Evolutionary conservation across 2,329 filamentous ascomycete species (phyloP).

Genomic region (Talaromyces islandicus): DNA sequence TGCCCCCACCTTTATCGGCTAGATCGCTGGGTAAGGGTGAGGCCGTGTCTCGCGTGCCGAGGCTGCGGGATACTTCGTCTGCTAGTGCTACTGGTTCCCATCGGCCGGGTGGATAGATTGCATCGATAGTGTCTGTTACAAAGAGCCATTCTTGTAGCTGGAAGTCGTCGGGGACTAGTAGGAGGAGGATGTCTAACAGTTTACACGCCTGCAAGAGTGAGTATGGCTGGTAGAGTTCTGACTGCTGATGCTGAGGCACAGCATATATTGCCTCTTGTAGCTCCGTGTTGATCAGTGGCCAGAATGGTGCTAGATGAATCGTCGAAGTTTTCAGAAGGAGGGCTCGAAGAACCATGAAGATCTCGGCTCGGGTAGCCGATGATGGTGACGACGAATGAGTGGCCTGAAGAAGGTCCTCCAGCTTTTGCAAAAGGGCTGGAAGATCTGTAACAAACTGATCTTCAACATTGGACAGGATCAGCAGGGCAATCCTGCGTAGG

Average conservation of each 20-base stretch:
- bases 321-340: slow-evolving; percentile 72
- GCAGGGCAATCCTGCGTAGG: slow-evolving; percentile 70
- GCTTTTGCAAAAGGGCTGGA: slow-evolving; percentile 66
- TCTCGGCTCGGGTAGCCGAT: slow-evolving; percentile 78
- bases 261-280: slow-evolving; percentile 74
- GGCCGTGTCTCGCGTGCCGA: slow-evolving; percentile 46
- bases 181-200: slow-evolving; percentile 80
- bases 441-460: slow-evolving; percentile 79
- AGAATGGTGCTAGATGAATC: slow-evolving; percentile 74
- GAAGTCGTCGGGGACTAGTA: slow-evolving; percentile 87
- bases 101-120: slow-evolving; percentile 71
- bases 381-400: slow-evolving; percentile 87
- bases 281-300: slow-evolving; percentile 85
- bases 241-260: slow-evolving; percentile 62
- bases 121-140: slow-evolving; percentile 93
- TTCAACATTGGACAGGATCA: slow-evolving; percentile 68
- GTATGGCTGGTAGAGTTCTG: slow-evolving; percentile 69
- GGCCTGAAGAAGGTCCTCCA: slow-evolving; percentile 79
- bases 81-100: slow-evolving; percentile 70
- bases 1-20: slow-evolving; percentile 21
- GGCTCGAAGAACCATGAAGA: slow-evolving; percentile 81
- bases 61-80: slow-evolving; percentile 75
- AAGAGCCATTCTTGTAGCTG: slow-evolving; percentile 98
- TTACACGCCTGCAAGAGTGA: slow-evolving; percentile 89
- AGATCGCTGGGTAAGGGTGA: slow-evolving; percentile 21